A percentile compares a stretch with the other conserved stretches of the same genome.
Conservation (phyloP, 2,329 filamentous ascomycete species). For the Penicillium vulpinum region DNA sequence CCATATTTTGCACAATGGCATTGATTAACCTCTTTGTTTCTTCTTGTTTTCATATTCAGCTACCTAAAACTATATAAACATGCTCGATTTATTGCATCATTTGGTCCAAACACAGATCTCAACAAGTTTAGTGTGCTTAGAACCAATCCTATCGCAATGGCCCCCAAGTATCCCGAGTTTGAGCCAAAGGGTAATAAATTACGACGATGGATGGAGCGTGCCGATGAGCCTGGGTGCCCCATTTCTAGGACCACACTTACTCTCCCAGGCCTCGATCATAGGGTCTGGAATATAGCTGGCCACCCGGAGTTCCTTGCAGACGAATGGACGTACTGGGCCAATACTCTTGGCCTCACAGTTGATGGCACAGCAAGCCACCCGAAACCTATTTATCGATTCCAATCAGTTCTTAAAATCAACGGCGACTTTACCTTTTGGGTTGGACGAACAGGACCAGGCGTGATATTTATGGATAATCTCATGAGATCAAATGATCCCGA, state of each 20-base stretch:
- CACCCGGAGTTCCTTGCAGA: neutral
- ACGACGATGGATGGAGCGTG: neutral
- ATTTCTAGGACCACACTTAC: neutral
- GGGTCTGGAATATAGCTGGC: neutral
- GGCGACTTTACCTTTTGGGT: neutral
- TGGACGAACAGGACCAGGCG: constrained; percentile 2
- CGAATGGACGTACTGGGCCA: neutral
- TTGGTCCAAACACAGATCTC: too few relatives aligned
- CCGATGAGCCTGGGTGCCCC: neutral
- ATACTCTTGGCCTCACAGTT: neutral
- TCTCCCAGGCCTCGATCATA: neutral
- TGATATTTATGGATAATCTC: constrained; percentile 3
- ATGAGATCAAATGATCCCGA: neutral
- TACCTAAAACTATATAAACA: neutral
- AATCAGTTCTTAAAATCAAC: neutral
- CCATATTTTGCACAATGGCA: neutral
- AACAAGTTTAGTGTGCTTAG: too few relatives aligned
- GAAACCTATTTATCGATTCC: neutral
- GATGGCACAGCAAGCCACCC: neutral
- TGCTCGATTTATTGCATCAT: neutral
- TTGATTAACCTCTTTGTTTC: neutral
- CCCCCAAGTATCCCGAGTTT: neutral
- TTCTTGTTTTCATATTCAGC: neutral
- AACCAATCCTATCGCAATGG: neutral
- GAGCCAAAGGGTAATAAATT: neutral